Conservation (phyloP, 768 basidiomycete species). For the Rhodotorula taiwanensis region DNA sequence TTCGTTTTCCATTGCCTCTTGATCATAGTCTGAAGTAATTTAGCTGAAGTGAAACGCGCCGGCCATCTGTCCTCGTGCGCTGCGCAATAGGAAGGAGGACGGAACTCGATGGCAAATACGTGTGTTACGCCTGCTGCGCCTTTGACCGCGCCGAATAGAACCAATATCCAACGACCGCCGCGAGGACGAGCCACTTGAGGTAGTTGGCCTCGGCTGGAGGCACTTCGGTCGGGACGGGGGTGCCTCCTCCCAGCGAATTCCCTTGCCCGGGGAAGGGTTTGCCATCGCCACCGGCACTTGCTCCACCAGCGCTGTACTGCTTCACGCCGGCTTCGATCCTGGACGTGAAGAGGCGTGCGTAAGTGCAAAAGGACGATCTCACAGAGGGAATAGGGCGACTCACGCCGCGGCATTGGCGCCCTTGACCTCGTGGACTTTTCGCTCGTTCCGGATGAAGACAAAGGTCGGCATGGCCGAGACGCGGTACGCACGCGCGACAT, state of each 20-base stretch:
- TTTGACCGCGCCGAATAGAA: not conserved
- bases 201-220: slow-evolving; percentile 2
- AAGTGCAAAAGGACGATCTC: not conserved
- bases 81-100: not conserved
- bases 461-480: slow-evolving; percentile 48
- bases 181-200: not conserved
- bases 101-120: not conserved
- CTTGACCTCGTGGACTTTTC: slow-evolving; percentile 42
- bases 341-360: not conserved
- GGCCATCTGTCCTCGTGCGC: too few species aligned
- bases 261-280: slow-evolving; percentile 28
- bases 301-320: not conserved
- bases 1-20: not conserved
- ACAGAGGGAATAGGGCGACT: not conserved
- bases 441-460: slow-evolving; percentile 44
- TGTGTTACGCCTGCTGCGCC: too few species aligned
- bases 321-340: slow-evolving; percentile 31
- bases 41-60: too few species aligned
- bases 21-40: too few species aligned
- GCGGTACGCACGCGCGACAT: slow-evolving; percentile 42
- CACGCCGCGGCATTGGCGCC: slow-evolving; percentile 41
- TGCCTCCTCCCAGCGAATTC: slow-evolving; percentile 11
- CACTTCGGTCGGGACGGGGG: slow-evolving; percentile 20
- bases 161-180: not conserved
- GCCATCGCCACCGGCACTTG: not conserved